Evolutionary conservation across 139 green algal genomes (phyloP).

Genomic region (Chlorella sp.): DNA sequence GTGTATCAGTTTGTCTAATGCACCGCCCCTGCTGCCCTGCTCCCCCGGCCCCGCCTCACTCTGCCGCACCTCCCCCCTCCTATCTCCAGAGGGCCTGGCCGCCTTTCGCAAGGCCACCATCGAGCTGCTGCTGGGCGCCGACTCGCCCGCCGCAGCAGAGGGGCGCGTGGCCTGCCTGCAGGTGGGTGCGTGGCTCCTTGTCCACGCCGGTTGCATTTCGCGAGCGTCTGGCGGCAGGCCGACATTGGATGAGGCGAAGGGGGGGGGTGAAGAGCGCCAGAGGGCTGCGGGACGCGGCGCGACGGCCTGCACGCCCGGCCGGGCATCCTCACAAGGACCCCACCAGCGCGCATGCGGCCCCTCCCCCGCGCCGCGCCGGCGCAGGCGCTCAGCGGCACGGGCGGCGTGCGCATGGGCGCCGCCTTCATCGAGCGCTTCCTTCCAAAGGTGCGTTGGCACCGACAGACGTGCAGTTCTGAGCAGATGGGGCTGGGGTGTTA

Average conservation of each 20-base stretch:
- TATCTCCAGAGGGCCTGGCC: slow-evolving; percentile 72
- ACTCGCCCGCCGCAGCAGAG: slow-evolving; percentile 74
- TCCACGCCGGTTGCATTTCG: background rate
- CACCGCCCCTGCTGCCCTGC: background rate
- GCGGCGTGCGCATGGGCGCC: slow-evolving; percentile 88
- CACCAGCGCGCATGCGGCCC: too few species aligned
- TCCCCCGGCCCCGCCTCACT: background rate
- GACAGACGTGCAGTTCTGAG: too few species aligned
- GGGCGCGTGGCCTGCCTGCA: slow-evolving; percentile 26
- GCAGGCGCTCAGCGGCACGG: slow-evolving; percentile 92
- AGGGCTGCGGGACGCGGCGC: too few species aligned
- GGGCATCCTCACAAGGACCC: too few species aligned
- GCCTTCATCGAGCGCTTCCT: slow-evolving; percentile 89
- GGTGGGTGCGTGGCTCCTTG: background rate
- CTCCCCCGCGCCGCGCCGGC: too few species aligned
- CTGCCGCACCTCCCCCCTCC: too few species aligned
- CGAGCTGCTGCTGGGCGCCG: slow-evolving; percentile 85
- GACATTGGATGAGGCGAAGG: too few species aligned
- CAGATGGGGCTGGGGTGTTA: too few species aligned
- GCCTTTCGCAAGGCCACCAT: slow-evolving; percentile 86
- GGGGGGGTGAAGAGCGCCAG: too few species aligned
- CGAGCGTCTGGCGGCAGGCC: too few species aligned
- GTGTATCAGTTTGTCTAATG: background rate
- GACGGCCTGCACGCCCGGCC: too few species aligned
- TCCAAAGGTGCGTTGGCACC: too few species aligned